Conservation (phyloP, 495 filamentous ascomycete genomes). For the Sordaria brevicollis region DNA sequence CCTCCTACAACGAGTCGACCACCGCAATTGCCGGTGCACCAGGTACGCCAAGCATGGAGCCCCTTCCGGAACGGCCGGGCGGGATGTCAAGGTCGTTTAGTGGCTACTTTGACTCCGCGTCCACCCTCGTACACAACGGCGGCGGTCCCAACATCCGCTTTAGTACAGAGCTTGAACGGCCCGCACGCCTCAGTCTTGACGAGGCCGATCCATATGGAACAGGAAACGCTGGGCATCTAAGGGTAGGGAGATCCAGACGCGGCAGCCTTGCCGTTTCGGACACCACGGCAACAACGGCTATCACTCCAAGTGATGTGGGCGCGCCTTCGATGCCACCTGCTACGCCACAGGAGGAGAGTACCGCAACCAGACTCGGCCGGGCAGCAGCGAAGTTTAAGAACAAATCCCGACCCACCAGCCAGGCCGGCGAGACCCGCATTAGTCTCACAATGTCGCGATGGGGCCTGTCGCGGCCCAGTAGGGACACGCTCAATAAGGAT, state of each 20-base stretch:
- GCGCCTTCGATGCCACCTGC: conserved; percentile 21
- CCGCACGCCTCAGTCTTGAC: conserved; percentile 22
- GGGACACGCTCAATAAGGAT: conserved; percentile 29
- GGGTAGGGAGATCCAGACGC: conserved; percentile 28
- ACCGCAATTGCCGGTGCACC: conserved; percentile 1
- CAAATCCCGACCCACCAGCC: conserved; percentile 58
- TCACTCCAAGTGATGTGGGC: conserved; percentile 19
- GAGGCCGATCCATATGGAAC: conserved; percentile 25
- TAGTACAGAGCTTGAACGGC: conserved; percentile 28
- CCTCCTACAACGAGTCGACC: conserved; percentile 44
- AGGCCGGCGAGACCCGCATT: conserved; percentile 55
- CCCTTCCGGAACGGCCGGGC: neutral
- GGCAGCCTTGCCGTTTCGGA: conserved; percentile 39
- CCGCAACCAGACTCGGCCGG: conserved; percentile 42
- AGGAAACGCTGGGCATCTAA: conserved; percentile 3
- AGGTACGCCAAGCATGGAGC: conserved; percentile 9
- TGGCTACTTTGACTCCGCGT: conserved; percentile 33
- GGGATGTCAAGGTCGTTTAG: conserved; percentile 25
- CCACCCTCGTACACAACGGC: conserved; percentile 11
- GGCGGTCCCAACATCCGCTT: conserved; percentile 27
- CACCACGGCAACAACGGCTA: conserved; percentile 26
- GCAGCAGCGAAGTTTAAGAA: conserved; percentile 47
- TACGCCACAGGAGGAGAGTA: conserved; percentile 42
- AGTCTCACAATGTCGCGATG: conserved; percentile 58
- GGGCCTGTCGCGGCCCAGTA: conserved; percentile 41